phyloP scores from a whole-genome alignment of 805 yeast genomes.

The Lachancea thermotolerans region DNA sequence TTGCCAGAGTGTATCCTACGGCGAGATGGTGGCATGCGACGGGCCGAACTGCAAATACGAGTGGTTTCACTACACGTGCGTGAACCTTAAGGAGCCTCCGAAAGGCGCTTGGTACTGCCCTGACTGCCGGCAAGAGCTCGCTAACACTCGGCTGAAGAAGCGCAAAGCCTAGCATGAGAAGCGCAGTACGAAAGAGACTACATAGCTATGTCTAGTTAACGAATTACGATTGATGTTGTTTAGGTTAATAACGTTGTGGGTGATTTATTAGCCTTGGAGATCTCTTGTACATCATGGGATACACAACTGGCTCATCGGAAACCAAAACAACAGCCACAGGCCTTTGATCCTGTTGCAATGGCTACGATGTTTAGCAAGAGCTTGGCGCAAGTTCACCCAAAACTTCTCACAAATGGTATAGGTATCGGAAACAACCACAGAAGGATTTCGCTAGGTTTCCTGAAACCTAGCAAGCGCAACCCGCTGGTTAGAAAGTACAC shows the following conservation, averaged over 20 bases:
- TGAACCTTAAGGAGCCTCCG: constrained; percentile 83
- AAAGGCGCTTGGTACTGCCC: constrained; percentile 94
- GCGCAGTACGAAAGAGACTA: too few relatives aligned
- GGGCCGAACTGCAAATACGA: constrained; percentile 80
- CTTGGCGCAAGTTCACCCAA: constrained; percentile 34
- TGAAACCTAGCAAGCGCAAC: constrained; percentile 37
- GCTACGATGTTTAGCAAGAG: constrained; percentile 25
- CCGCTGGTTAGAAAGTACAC: constrained; percentile 33
- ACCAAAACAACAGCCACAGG: background rate
- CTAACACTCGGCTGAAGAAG: constrained; percentile 25
- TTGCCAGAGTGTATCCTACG: constrained; percentile 90
- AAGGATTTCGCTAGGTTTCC: constrained; percentile 33
- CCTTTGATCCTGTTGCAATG: constrained; percentile 11
- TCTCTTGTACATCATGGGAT: too few relatives aligned
- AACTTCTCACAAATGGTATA: constrained; percentile 35
- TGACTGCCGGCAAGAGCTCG: constrained; percentile 48
- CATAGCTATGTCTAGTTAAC: background rate
- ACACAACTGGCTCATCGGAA: too few relatives aligned
- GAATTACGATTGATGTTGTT: background rate
- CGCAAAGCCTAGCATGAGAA: constrained; percentile 13
- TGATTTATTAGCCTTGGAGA: background rate
- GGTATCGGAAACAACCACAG: constrained; percentile 38
- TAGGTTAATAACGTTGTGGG: background rate
- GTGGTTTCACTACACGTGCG: constrained; percentile 97
- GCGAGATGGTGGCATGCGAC: constrained; percentile 96